Evolutionary conservation across 352 stramenopile genomes (phyloP), one percentile per base, ranked within the genome.

Genomic region (Globisporangium ultimum): DNA sequence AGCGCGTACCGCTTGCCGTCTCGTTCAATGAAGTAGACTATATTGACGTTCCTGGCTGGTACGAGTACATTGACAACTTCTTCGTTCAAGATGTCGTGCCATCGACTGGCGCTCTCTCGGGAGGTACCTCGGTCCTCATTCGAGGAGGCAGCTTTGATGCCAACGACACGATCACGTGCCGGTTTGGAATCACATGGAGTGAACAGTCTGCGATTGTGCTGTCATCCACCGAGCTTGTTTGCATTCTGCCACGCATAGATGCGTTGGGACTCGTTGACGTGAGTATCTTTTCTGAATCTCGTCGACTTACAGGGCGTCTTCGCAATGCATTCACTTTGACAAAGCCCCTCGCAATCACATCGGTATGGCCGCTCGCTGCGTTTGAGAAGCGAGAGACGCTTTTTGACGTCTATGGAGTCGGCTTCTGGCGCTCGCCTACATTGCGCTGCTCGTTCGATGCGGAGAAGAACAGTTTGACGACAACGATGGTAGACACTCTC

Each of bases 1-100:
- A 58, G n/a, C 48, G 45, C 5, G 67, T 75, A 11, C 18, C 58
- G 1, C 18, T 89, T 43, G 54, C 66, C 0, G 52, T 96, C 13
- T 89, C 79, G 0, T 89, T 94, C 46, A 91, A 96, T 60, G 62
- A 64, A 2, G 64, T 77, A 1, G 80, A 93, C 43, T 91, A 84
- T 49, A 48, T 81, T 1, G 43, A 66, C 9, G 63, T 67, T 48
- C 41, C 41, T 4, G 22, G 59, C 1, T 18, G 24, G 0, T 89
- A 79, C 53, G 67, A 76, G 52, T 93, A 76, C 57, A 6, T 77
- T 0, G 53, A 63, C 6, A 41, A 52, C 6, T 63, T 87, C 14
- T 59, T 51, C 5, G 63, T 91, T 60, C 45, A 55, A 2, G 20
- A 32, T 2, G 64, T 89, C 2, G 53, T 40, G 20, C 89, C 88